phyloP scores from a whole-genome alignment of 1,139 yeast genomes.

The Hyphopichia fennica region DNA sequence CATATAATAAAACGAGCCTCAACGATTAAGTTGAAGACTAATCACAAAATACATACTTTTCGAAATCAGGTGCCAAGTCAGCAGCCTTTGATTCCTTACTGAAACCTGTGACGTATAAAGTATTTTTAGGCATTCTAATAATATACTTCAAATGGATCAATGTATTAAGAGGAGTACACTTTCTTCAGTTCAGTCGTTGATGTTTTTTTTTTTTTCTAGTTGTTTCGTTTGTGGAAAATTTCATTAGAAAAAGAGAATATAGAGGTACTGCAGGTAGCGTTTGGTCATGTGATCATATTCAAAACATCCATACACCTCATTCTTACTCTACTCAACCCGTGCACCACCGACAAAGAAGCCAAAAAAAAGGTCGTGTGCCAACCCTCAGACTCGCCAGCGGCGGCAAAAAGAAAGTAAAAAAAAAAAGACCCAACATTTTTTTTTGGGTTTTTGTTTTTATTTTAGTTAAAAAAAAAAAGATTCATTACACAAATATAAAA shows the following conservation, averaged over 20 bases:
- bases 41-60: constrained; percentile 64
- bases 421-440: background rate
- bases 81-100: constrained; percentile 59
- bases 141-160: too few species aligned
- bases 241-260: too few species aligned
- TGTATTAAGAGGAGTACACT: background rate
- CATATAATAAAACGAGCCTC: background rate
- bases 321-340: too few species aligned
- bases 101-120: constrained; percentile 66
- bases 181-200: background rate
- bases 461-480: background rate
- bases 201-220: background rate
- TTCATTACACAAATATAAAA: background rate
- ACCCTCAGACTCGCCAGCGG: background rate
- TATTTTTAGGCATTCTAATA: constrained; percentile 61
- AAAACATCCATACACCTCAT: too few species aligned
- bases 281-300: too few species aligned
- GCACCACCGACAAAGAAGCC: background rate
- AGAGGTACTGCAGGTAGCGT: too few species aligned
- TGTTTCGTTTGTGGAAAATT: too few species aligned
- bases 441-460: too few species aligned
- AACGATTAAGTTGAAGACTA: background rate
- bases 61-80: constrained; percentile 68
- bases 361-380: background rate
- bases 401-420: background rate